Evolutionary conservation across 208 protist species (phyloP).

Genomic region (Trypanosoma scelopori): DNA sequence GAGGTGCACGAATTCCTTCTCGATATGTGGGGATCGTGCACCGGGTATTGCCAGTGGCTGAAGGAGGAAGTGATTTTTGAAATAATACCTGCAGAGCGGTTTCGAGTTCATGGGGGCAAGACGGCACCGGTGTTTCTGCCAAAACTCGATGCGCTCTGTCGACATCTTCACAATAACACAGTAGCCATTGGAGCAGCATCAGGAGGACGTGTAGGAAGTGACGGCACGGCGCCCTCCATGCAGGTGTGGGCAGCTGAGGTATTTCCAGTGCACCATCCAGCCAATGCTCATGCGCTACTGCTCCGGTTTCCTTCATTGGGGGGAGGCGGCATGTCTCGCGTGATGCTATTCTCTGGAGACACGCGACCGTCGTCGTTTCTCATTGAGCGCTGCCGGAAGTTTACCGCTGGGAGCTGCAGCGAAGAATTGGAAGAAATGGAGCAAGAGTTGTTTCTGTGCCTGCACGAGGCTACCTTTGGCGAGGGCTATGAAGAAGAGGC

Average conservation of each 20-base stretch:
- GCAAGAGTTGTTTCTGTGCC: conserved; percentile 56
- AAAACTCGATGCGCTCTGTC: conserved; percentile 11
- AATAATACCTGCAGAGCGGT: conserved; percentile 33
- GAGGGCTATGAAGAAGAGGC: conserved; percentile 84
- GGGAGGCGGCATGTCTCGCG: conserved; percentile 26
- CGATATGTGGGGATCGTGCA: conserved; percentile 43
- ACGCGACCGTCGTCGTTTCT: conserved; percentile 76
- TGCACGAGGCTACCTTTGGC: conserved; percentile 95
- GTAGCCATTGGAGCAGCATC: background rate
- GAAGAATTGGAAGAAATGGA: background rate
- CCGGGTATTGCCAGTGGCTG: conserved; percentile 48
- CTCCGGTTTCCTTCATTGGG: conserved; percentile 60
- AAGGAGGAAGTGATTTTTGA: conserved; percentile 67
- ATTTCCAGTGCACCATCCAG: conserved; percentile 82
- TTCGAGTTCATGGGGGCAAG: background rate
- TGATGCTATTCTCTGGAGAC: conserved; percentile 91
- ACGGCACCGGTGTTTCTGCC: conserved; percentile 26
- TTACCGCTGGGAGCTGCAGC: conserved; percentile 22
- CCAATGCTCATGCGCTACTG: conserved; percentile 82
- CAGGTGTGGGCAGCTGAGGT: conserved; percentile 60
- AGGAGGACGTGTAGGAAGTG: background rate
- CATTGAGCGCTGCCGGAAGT: conserved; percentile 54
- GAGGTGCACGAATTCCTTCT: conserved; percentile 73
- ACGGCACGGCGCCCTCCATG: background rate
- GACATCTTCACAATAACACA: conserved; percentile 2